Base-by-base conservation (phyloP, 495 filamentous ascomycete genomes). In the Pyrenula massariospora region DNA sequence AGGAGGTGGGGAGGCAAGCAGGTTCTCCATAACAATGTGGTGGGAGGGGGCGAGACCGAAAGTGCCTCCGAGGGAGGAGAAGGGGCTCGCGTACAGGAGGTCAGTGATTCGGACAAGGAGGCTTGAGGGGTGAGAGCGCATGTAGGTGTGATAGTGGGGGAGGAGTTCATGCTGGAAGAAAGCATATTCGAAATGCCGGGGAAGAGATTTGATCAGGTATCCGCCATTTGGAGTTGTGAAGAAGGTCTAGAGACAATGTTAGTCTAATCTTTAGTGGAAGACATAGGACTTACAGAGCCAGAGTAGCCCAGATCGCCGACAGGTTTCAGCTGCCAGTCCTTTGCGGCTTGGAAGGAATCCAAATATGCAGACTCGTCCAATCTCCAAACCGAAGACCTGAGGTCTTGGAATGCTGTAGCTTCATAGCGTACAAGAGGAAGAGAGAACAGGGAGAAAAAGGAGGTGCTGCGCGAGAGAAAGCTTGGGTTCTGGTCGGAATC, bases 21-120 rank as follows among this genome's bases (percentile, higher is more conserved):
- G 71, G 64, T 87, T 87, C 51, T 87, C 84, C 84, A 87, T 88
- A 59, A 87, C 73, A 59, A 88, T 81, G 63, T 87, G 83, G 59
- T 85, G 82, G 0, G 78, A 77, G 0, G 85, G 84, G 0, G 80
- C 76, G 2, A 73, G 67, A 1, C 79, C 71, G 3, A 85, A 58
- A 0, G 81, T 49, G 12, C 72, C 72, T 0, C 84, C 84, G 2
- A 88, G 54, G 0, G 80, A 78, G 10, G 60, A 23, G 12, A 75
- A 74, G 0, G 78, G 74, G 15, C 8, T 5, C 0, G 75, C 71
- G 23, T 78, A 73, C 8, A 87, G 70, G 48, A 86, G 79, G 62
- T 87, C 81, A 53, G 81, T 86, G 57, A 87, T 87, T 59, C 81
- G 83, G 5, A 87, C 82, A 3, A 87, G 71, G 0, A 87, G 66